Conservation (phyloP, 352 stramenopile species). For the Phytophthora multivora region DNA sequence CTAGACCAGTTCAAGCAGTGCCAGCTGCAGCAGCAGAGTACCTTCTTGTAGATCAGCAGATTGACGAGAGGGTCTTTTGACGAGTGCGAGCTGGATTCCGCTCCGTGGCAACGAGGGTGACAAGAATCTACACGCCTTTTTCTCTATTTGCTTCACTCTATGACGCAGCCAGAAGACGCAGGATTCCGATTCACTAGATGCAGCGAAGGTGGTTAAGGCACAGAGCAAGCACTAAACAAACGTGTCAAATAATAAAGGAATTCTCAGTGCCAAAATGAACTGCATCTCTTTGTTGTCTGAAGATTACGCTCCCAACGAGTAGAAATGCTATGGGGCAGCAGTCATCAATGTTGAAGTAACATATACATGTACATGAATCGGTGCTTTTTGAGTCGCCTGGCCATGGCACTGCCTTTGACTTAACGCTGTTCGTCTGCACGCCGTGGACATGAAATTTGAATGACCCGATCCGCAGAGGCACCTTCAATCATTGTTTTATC, state of each 20-base stretch:
- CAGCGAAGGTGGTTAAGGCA: neutral
- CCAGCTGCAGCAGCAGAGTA: slow-evolving; percentile 73
- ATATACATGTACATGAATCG: too few relatives aligned
- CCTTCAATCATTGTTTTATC: too few relatives aligned
- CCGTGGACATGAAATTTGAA: slow-evolving; percentile 21
- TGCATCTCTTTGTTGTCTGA: neutral
- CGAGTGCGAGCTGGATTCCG: slow-evolving; percentile 4
- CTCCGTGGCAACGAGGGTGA: neutral
- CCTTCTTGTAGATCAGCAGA: slow-evolving; percentile 56
- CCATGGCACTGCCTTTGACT: neutral
- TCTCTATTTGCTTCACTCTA: neutral
- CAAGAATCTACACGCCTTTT: neutral
- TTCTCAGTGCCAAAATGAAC: slow-evolving; percentile 1
- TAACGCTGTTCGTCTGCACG: neutral
- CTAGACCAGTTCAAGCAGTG: slow-evolving; percentile 89
- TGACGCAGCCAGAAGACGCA: neutral
- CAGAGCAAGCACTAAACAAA: slow-evolving; percentile 6
- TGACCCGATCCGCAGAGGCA: neutral
- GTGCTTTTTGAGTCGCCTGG: neutral
- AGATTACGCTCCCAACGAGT: neutral
- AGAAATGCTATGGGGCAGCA: neutral
- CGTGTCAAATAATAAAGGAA: slow-evolving; percentile 19
- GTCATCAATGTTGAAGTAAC: too few relatives aligned
- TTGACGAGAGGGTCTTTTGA: slow-evolving; percentile 3
- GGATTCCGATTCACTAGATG: neutral